phyloP scores from a whole-genome alignment of 257 asterid genomes.

The Eustoma russellianum region DNA sequence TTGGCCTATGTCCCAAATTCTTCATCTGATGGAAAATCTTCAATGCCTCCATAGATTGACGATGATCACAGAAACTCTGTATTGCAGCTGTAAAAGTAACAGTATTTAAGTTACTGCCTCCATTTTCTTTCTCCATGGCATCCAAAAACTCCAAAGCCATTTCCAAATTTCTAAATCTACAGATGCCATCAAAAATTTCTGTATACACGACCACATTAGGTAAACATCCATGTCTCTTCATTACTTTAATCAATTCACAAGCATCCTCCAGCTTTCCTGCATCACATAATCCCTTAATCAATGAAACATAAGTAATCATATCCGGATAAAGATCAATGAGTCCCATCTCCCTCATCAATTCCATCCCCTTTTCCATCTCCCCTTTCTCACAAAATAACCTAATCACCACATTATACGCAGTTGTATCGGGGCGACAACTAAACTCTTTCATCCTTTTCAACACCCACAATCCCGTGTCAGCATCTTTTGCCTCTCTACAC shows the following conservation, averaged over 20 bases:
- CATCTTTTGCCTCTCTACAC: constrained; percentile 71
- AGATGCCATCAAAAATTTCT: constrained; percentile 56
- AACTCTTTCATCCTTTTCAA: constrained; percentile 71
- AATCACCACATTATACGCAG: constrained; percentile 64
- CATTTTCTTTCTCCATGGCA: constrained; percentile 57
- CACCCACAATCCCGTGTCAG: constrained; percentile 57
- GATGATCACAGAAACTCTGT: constrained; percentile 50
- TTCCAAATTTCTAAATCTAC: constrained; percentile 50
- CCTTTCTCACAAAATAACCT: constrained; percentile 44
- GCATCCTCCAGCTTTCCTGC: constrained; percentile 65
- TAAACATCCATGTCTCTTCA: constrained; percentile 58
- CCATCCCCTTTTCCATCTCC: constrained; percentile 43
- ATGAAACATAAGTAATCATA: constrained; percentile 43
- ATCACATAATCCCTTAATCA: constrained; percentile 59
- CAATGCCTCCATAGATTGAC: constrained; percentile 44
- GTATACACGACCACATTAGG: constrained; percentile 61
- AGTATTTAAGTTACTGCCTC: constrained; percentile 44
- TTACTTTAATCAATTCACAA: constrained; percentile 33
- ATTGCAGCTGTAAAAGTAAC: constrained; percentile 64
- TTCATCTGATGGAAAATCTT: constrained; percentile 46
- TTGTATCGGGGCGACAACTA: constrained; percentile 58
- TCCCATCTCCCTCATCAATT: constrained; percentile 70
- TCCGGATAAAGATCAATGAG: constrained; percentile 62
- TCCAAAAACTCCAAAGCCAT: constrained; percentile 49
- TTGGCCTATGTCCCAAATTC: constrained; percentile 42